Conservation (phyloP, 768 basidiomycete genomes). For the Amanita pallidorosea region DNA sequence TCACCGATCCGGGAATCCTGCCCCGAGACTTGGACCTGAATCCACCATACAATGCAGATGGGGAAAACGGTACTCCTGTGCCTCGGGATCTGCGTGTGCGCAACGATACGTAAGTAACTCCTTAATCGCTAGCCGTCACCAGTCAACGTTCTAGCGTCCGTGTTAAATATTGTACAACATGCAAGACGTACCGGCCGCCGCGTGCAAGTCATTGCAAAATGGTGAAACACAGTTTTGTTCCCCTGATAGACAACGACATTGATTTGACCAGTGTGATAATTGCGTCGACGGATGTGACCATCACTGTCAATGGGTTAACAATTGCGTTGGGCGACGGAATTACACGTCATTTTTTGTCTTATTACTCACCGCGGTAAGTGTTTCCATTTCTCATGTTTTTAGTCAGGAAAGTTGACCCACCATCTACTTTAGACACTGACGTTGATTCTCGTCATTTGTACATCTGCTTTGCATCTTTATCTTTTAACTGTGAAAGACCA, state of each 20-base stretch:
- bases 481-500: slow-evolving; percentile 45
- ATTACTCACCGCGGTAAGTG: slow-evolving; percentile 63
- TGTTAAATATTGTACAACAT: slow-evolving; percentile 91
- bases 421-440: slow-evolving; percentile 49
- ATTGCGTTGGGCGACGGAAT: slow-evolving; percentile 90
- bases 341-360: slow-evolving; percentile 90
- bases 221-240: slow-evolving; percentile 31
- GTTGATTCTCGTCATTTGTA: slow-evolving; percentile 66
- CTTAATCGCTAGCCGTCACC: background rate
- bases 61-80: slow-evolving; percentile 49
- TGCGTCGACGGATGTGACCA: slow-evolving; percentile 96
- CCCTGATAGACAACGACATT: background rate
- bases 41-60: slow-evolving; percentile 70
- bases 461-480: slow-evolving; percentile 74
- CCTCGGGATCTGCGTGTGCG: slow-evolving; percentile 78
- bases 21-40: slow-evolving; percentile 81
- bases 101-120: slow-evolving; percentile 44
- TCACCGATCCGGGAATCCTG: slow-evolving; percentile 79
- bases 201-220: slow-evolving; percentile 93
- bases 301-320: slow-evolving; percentile 89
- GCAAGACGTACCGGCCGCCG: slow-evolving; percentile 86
- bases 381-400: slow-evolving; percentile 4
- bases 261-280: slow-evolving; percentile 70
- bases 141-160: slow-evolving; percentile 46
- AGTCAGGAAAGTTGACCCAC: background rate